These are phyloP conservation scores for Coemansia asiatica DNA, from an alignment of 192 early-diverging fungal genomes.

Conservation along the genomic window DNA sequence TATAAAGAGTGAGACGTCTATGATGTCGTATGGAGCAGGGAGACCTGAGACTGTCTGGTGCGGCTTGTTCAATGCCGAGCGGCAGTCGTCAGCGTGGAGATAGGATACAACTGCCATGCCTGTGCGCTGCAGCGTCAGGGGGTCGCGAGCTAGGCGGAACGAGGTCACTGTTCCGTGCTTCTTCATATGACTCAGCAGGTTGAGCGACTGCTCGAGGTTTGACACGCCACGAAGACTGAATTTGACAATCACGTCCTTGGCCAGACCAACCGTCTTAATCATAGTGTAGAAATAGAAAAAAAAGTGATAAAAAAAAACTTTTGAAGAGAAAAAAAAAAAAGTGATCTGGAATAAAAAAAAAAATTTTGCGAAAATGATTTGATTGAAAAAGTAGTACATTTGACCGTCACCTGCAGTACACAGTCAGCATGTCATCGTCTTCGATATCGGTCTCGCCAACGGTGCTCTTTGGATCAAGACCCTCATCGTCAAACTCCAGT, in stretches of 20 bases:
- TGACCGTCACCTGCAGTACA: conserved; percentile 23
- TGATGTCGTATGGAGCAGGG: conserved; percentile 18
- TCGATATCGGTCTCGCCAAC: conserved; percentile 60
- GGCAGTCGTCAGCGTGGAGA: conserved; percentile 24
- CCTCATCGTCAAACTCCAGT: conserved; percentile 62
- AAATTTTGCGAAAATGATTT: neutral
- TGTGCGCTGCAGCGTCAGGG: conserved; percentile 33
- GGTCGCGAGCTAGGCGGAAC: conserved; percentile 36
- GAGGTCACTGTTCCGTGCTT: conserved; percentile 31
- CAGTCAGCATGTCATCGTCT: conserved; percentile 62
- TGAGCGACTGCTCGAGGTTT: conserved; percentile 20
- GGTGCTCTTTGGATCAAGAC: conserved; percentile 40
- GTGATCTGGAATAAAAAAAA: neutral
- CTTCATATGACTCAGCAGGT: conserved; percentile 38
- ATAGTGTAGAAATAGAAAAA: neutral
- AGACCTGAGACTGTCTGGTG: conserved; percentile 26
- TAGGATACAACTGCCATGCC: conserved; percentile 39
- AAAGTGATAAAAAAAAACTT: neutral
- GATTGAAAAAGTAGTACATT: neutral
- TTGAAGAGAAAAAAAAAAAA: conserved; percentile 1
- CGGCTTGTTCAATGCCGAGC: conserved; percentile 9
- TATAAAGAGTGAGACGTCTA: conserved; percentile 14
- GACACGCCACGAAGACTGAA: conserved; percentile 25
- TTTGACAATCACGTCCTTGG: conserved; percentile 17
- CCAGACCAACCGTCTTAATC: conserved; percentile 5